A percentile compares a stretch with the other conserved stretches of the same genome.
Evolutionary conservation across 257 asterid genomes (phyloP).

Genomic region (Jacaranda copaia): DNA sequence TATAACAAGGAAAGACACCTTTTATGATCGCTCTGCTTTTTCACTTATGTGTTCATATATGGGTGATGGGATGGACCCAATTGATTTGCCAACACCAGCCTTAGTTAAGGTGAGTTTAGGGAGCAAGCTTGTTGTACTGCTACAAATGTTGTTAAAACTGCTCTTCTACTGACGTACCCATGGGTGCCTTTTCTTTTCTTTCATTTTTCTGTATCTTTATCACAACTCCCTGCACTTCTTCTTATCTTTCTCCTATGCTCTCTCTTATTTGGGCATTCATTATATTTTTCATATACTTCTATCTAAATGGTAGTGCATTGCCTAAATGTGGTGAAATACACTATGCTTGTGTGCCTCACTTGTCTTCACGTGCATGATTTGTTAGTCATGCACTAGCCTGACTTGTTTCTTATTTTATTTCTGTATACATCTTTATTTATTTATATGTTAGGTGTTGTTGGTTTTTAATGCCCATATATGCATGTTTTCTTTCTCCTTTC

Average conservation of each 20-base stretch:
- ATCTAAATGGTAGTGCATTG: conserved; percentile 18
- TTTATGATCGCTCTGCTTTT: conserved; percentile 91
- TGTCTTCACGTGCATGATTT: conserved; percentile 9
- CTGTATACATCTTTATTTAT: neutral
- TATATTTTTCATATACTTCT: neutral
- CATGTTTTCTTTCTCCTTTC: neutral
- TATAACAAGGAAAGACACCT: conserved; percentile 95
- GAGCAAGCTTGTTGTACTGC: conserved; percentile 24
- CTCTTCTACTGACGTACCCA: conserved; percentile 7
- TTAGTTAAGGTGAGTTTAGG: conserved; percentile 70
- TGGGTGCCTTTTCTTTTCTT: neutral
- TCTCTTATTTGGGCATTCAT: neutral
- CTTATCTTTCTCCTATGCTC: conserved; percentile 15
- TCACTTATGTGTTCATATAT: conserved; percentile 86
- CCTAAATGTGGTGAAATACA: neutral
- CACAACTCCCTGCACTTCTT: conserved; percentile 8
- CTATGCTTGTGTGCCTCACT: conserved; percentile 9
- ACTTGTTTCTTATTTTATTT: neutral
- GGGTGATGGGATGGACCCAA: conserved; percentile 89
- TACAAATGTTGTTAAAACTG: conserved; percentile 11
- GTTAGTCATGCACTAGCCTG: conserved; percentile 8
- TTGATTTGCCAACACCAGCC: conserved; percentile 94
- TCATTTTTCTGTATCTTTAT: neutral
- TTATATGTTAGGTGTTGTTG: conserved; percentile 7
- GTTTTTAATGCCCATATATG: neutral